Percentiles rank a stretch among this genome's conserved stretches.
Conservation (phyloP, 2,329 filamentous ascomycete species). For the Claviceps sp. region DNA sequence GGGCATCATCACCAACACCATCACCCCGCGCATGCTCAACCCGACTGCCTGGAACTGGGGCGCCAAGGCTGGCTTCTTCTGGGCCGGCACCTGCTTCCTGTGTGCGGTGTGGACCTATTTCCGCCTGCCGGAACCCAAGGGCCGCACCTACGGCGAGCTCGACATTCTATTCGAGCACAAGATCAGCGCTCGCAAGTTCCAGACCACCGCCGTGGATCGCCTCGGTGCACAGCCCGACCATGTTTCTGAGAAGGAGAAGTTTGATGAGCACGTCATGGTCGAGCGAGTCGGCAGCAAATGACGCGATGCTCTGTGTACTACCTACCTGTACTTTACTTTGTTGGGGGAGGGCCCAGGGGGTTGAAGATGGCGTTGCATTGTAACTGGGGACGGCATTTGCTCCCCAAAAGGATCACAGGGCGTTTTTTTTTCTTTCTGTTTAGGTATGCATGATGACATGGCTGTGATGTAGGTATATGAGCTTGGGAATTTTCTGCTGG, state of each 20-base stretch:
- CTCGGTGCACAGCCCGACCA: slow-evolving; percentile 11
- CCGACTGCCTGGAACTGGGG: slow-evolving; percentile 32
- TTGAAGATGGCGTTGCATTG: too few species aligned
- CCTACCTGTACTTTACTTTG: too few species aligned
- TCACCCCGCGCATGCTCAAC: slow-evolving; percentile 34
- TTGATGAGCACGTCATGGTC: slow-evolving; percentile 5
- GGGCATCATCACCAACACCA: slow-evolving; percentile 32
- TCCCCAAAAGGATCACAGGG: background rate
- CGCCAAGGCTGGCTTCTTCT: slow-evolving; percentile 34
- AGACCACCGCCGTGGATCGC: slow-evolving; percentile 16
- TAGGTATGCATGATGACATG: too few species aligned
- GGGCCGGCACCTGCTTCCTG: slow-evolving; percentile 28
- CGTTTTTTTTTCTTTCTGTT: background rate
- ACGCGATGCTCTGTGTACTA: too few species aligned
- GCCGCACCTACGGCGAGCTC: slow-evolving; percentile 39
- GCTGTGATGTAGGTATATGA: too few species aligned
- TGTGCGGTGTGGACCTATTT: slow-evolving; percentile 38
- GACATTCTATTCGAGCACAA: slow-evolving; percentile 38
- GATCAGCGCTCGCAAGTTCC: slow-evolving; percentile 29
- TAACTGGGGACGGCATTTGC: too few species aligned
- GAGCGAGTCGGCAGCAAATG: slow-evolving; percentile 7
- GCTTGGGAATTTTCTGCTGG: too few species aligned
- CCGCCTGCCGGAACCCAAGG: slow-evolving; percentile 40
- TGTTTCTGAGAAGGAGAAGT: slow-evolving; percentile 11
- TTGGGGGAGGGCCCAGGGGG: too few species aligned